Conservation (phyloP, 2,329 filamentous ascomycete species). For the Aspergillus aculeatinus region DNA sequence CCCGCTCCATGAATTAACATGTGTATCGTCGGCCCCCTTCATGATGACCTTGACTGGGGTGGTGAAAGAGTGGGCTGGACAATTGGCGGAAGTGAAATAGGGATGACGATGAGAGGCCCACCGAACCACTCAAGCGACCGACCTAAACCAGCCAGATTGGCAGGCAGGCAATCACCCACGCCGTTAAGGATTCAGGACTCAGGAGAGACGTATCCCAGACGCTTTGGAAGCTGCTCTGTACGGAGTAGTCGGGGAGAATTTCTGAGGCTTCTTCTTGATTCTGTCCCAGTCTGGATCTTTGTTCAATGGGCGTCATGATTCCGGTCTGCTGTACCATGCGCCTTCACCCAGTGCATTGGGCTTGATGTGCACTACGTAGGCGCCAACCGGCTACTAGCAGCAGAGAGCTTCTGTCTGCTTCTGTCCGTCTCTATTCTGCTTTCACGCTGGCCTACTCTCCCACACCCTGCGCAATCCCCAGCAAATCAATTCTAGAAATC, state of each 20-base stretch:
- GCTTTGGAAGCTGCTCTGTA: no score
- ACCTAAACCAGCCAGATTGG: slow-evolving; percentile 18
- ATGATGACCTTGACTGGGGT: slow-evolving; percentile 17
- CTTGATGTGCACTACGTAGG: not conserved
- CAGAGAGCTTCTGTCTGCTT: slow-evolving; percentile 3
- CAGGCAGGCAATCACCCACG: slow-evolving; percentile 2
- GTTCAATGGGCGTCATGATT: not conserved
- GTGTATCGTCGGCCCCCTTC: slow-evolving; percentile 8
- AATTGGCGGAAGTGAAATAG: slow-evolving; percentile 37
- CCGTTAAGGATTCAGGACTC: not conserved
- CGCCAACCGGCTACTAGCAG: not conserved
- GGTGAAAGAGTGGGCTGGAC: slow-evolving; percentile 20
- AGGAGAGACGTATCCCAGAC: slow-evolving; percentile 6
- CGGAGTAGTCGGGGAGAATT: not conserved
- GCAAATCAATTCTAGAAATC: not conserved
- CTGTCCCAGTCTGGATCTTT: not conserved
- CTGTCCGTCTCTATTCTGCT: slow-evolving; percentile 3
- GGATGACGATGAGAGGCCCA: slow-evolving; percentile 41
- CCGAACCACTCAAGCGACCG: slow-evolving; percentile 37
- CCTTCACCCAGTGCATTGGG: not conserved
- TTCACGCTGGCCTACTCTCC: not conserved
- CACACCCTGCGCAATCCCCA: not conserved
- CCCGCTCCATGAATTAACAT: not conserved
- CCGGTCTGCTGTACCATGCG: not conserved
- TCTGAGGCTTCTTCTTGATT: not conserved